Evolutionary conservation across 169 alveolate genomes (phyloP), one percentile per base, ranked within the genome.

Genomic region (Perkinsus chesapeaki): DNA sequence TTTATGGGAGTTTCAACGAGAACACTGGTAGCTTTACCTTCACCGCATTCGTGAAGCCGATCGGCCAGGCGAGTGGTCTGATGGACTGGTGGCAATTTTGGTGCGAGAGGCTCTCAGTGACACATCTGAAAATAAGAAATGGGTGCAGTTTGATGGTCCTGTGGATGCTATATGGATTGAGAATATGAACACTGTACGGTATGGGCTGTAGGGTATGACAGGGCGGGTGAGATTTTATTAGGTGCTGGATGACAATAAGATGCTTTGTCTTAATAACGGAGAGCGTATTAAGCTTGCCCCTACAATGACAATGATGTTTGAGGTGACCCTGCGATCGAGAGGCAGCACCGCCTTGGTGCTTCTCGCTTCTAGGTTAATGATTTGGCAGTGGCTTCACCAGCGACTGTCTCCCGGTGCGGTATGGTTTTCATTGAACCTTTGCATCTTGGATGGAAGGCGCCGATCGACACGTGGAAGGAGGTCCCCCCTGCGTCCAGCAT

Each of bases 111-210:
- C 97, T 97, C 96, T 96, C 39, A 97, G 98, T 92, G 97, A 97
- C 93, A 96, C 97, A 48, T 97, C 96, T 38, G 98, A 96, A 38
- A 97, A 96, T 94, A 97, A 95, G 73, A 97, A 95, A 73, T 94
- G 96, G 36, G 97, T 96, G 92, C 95, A 92, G 93, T 94, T 98
- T 39, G 99, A 98, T 95, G 99, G 99, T 39, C 98, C 97, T 95
- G 96, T 98, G 48, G 99, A 98, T 94, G 99, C 99, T 37, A 98
- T 97, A 82, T 98, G 99, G 99, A 97, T 97, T 94, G 99, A 98
- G 95, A 95, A 98, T 5, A 95, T 97, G 93, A 98, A 98, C 95
- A 97, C 99, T 43, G 99, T 60, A 34, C 3, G 82, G 27, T 16
- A 34, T 1, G 27, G 36, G 82, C 82, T 12, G 82, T 1, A 10